Percentiles rank a stretch among this genome's conserved stretches.
Evolutionary conservation across 78 protist genomes (phyloP).

Genomic region (Cyanophora paradoxa): DNA sequence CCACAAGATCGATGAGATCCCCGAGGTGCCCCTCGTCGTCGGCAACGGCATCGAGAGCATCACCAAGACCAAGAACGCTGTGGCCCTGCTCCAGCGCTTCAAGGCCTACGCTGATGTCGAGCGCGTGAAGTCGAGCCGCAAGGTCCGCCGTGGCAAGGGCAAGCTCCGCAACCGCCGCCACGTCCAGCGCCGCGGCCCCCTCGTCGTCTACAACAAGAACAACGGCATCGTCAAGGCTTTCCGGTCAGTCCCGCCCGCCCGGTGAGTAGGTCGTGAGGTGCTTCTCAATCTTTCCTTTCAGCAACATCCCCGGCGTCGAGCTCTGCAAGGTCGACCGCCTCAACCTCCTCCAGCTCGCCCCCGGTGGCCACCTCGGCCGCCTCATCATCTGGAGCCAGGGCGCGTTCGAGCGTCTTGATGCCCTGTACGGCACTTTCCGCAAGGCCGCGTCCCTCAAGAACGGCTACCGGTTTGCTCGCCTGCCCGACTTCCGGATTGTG

Average conservation of each 20-base stretch:
- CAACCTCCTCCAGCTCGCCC: conserved; percentile 98
- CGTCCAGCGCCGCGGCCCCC: conserved; percentile 92
- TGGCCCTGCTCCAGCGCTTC: conserved; percentile 62
- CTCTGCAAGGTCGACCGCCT: conserved; percentile 75
- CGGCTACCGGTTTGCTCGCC: not conserved
- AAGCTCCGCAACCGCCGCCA: conserved; percentile 96
- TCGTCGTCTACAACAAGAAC: conserved; percentile 82
- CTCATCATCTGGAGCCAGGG: conserved; percentile 97
- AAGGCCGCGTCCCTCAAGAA: conserved; percentile 7
- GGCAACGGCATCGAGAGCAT: conserved; percentile 56
- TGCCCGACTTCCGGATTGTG: too few species aligned
- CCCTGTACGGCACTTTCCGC: conserved; percentile 16
- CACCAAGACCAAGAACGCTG: conserved; percentile 90
- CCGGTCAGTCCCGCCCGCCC: too few species aligned
- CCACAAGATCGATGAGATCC: conserved; percentile 77
- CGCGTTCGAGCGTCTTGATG: conserved; percentile 92
- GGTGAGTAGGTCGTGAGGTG: not conserved
- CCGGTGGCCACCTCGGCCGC: conserved; percentile 99
- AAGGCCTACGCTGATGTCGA: conserved; percentile 90
- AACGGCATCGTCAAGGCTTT: conserved; percentile 54
- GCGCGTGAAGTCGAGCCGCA: conserved; percentile 38
- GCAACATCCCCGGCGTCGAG: conserved; percentile 99
- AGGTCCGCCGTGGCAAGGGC: conserved; percentile 93
- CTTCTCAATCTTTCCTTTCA: conserved; percentile 56
- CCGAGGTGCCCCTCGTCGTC: conserved; percentile 97